Conservation (phyloP, 768 basidiomycete species). For the Amanita polypyramis region DNA sequence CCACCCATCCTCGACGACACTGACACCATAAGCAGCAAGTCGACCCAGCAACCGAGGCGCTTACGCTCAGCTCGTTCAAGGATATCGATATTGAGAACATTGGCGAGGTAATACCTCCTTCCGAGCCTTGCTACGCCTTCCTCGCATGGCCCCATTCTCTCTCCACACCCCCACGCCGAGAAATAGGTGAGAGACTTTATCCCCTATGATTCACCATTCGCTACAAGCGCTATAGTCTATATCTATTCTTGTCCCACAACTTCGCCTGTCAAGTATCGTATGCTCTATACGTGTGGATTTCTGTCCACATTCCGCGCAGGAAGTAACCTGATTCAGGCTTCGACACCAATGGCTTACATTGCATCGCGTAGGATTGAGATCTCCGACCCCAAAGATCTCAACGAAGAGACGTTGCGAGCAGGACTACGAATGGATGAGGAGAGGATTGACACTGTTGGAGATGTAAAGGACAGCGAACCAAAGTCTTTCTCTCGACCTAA, state of each 20-base stretch:
- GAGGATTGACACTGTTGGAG: background rate
- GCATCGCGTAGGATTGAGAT: slow-evolving; percentile 70
- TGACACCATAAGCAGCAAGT: slow-evolving; percentile 38
- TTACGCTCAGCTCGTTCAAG: slow-evolving; percentile 32
- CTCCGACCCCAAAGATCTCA: slow-evolving; percentile 65
- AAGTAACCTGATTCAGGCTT: slow-evolving; percentile 37
- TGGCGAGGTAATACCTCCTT: slow-evolving; percentile 36
- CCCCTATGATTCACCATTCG: background rate
- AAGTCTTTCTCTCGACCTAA: slow-evolving; percentile 60
- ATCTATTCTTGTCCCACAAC: slow-evolving; percentile 84
- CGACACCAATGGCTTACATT: slow-evolving; percentile 27
- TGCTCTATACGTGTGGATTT: slow-evolving; percentile 79
- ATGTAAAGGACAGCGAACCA: slow-evolving; percentile 14
- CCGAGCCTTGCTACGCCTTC: slow-evolving; percentile 59
- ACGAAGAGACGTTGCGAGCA: slow-evolving; percentile 47
- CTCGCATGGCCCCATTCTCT: slow-evolving; percentile 50
- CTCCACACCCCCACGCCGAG: slow-evolving; percentile 31
- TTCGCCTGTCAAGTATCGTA: slow-evolving; percentile 76
- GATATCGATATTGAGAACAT: slow-evolving; percentile 34
- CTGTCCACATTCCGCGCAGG: slow-evolving; percentile 44
- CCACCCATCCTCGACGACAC: background rate
- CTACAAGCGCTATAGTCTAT: slow-evolving; percentile 42
- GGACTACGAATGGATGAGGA: slow-evolving; percentile 35
- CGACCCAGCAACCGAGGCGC: slow-evolving; percentile 50
- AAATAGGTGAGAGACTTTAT: slow-evolving; percentile 40